These are phyloP conservation scores for Wakefieldia striispora DNA, from an alignment of 768 basidiomycete species.

Conservation along the genomic window DNA sequence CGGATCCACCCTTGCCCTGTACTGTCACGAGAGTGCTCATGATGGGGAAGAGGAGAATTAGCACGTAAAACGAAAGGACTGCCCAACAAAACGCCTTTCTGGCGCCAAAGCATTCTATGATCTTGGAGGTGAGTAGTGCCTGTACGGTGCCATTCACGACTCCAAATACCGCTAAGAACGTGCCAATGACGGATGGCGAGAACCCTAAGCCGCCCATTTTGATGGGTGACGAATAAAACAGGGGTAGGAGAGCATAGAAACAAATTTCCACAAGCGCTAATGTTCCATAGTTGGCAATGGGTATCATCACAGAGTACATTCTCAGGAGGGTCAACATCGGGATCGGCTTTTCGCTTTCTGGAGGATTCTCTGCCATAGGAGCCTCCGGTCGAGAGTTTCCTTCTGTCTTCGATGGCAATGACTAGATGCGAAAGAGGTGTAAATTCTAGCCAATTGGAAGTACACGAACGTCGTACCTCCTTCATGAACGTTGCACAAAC, in stretches of 20 bases:
- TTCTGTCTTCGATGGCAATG: slow-evolving; percentile 5
- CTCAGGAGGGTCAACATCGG: slow-evolving; percentile 34
- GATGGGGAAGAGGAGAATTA: too few species aligned
- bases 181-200: slow-evolving; percentile 40
- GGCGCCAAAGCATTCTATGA: slow-evolving; percentile 41
- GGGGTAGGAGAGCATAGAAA: slow-evolving; percentile 38
- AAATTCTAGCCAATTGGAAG: background rate
- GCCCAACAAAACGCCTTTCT: slow-evolving; percentile 39
- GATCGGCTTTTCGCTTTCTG: slow-evolving; percentile 1
- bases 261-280: slow-evolving; percentile 43
- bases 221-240: slow-evolving; percentile 44
- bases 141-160: slow-evolving; percentile 40
- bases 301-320: slow-evolving; percentile 35
- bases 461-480: slow-evolving; percentile 23
- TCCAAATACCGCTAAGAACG: slow-evolving; percentile 35
- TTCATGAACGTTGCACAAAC: slow-evolving; percentile 24
- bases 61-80: slow-evolving; percentile 28
- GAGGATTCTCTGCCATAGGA: background rate
- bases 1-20: too few species aligned
- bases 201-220: slow-evolving; percentile 43
- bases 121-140: slow-evolving; percentile 36
- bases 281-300: slow-evolving; percentile 40
- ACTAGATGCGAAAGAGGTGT: slow-evolving; percentile 10
- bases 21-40: too few species aligned
- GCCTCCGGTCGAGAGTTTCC: background rate